These are phyloP conservation scores for Didymella glomerata DNA, from an alignment of 2,329 filamentous ascomycete genomes.

Conservation along the genomic window DNA sequence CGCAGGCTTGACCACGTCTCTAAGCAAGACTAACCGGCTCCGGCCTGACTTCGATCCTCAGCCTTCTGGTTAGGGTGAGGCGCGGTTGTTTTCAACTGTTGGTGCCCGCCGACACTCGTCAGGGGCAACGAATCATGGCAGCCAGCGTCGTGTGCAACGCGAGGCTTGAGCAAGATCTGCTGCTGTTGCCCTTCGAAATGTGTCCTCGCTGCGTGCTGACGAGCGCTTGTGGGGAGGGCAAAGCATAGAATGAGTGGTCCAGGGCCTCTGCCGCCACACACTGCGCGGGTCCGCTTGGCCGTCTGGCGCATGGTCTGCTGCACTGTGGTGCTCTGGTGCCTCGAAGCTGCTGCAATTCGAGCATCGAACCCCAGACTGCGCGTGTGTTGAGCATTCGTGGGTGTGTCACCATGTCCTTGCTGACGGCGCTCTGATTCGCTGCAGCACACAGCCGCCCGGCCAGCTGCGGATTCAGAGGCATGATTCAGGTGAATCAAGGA, in stretches of 20 bases:
- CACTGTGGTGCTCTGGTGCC: constrained; percentile 27
- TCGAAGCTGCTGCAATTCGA: constrained; percentile 43
- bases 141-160: constrained; percentile 24
- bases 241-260: constrained; percentile 23
- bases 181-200: constrained; percentile 26
- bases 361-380: constrained; percentile 37
- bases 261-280: constrained; percentile 26
- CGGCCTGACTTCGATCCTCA: constrained; percentile 32
- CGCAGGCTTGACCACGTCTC: constrained; percentile 27
- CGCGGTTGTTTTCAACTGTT: constrained; percentile 34
- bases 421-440: constrained; percentile 33
- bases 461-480: constrained; percentile 32
- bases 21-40: constrained; percentile 27
- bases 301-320: constrained; percentile 20
- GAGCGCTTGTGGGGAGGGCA: constrained; percentile 32
- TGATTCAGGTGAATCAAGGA: constrained; percentile 39
- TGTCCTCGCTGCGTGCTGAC: constrained; percentile 35
- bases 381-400: constrained; percentile 27
- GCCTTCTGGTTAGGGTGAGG: constrained; percentile 42
- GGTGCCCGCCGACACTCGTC: constrained; percentile 17
- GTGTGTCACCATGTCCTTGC: constrained; percentile 37
- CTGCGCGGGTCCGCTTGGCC: constrained; percentile 20
- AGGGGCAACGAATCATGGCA: constrained; percentile 25
- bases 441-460: constrained; percentile 35
- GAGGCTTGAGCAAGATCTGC: constrained; percentile 29